A percentile compares a stretch with the other conserved stretches of the same genome.
Evolutionary conservation across 1,284 basidiomycete species (phyloP).

Genomic region (Moniliella sp.): DNA sequence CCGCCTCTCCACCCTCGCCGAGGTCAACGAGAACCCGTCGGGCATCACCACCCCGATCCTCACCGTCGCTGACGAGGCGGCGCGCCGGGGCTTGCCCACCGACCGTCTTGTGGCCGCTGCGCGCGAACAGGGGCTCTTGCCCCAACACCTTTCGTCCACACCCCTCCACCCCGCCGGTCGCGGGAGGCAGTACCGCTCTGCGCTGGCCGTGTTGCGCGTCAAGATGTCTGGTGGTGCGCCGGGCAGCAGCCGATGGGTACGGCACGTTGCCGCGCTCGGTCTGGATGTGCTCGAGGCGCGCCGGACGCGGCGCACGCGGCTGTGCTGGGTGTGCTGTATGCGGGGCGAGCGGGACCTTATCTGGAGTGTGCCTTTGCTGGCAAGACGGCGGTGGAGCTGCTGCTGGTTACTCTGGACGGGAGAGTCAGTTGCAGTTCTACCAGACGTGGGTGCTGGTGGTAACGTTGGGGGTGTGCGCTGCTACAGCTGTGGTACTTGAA

Average conservation of each 20-base stretch:
- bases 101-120: not conserved
- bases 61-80: slow-evolving; percentile 10
- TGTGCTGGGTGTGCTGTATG: slow-evolving; percentile 66
- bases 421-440: slow-evolving; percentile 72
- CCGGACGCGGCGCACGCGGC: slow-evolving; percentile 40
- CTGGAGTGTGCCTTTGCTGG: slow-evolving; percentile 80
- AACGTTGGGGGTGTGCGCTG: too few relatives aligned
- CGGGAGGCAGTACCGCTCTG: too few relatives aligned
- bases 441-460: slow-evolving; percentile 54
- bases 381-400: slow-evolving; percentile 80
- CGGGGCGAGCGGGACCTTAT: slow-evolving; percentile 75
- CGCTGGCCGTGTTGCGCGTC: too few relatives aligned
- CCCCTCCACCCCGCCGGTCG: too few relatives aligned
- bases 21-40: slow-evolving; percentile 27
- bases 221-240: too few relatives aligned
- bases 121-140: not conserved
- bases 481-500: slow-evolving; percentile 82
- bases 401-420: slow-evolving; percentile 50
- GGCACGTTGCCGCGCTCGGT: too few relatives aligned
- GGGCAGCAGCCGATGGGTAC: too few relatives aligned
- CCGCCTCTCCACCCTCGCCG: slow-evolving; percentile 26
- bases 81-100: slow-evolving; percentile 2
- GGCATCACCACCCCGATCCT: slow-evolving; percentile 24
- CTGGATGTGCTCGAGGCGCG: too few relatives aligned
- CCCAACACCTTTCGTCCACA: too few relatives aligned